These are phyloP conservation scores for Creolimax fragrantissima DNA, from an alignment of 78 protist genomes.

Conservation along the genomic window DNA sequence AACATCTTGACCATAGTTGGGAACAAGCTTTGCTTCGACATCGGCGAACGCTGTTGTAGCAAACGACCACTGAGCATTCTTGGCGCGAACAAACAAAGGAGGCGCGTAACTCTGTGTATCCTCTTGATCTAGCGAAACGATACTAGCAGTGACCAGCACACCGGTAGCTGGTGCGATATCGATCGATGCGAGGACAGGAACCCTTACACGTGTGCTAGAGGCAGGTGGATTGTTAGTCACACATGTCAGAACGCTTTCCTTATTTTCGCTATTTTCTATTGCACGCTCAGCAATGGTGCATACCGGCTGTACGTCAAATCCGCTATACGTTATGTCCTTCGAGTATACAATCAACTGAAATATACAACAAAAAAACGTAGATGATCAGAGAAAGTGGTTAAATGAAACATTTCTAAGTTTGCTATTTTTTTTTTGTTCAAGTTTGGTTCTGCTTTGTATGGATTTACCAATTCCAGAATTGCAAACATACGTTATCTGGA, in stretches of 20 bases:
- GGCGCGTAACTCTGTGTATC: no score
- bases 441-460: no score
- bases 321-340: no score
- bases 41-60: background rate
- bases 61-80: background rate
- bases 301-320: background rate
- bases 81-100: no score
- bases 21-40: background rate
- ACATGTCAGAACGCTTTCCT: background rate
- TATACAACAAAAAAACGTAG: no score
- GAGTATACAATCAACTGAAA: no score
- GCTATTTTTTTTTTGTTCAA: no score
- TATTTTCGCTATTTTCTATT: background rate
- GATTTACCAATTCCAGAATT: no score
- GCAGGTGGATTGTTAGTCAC: background rate
- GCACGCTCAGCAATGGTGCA: background rate
- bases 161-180: background rate
- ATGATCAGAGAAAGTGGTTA: no score
- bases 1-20: background rate
- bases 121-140: no score
- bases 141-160: background rate
- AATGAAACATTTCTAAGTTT: no score
- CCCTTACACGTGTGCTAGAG: background rate
- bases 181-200: background rate
- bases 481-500: background rate